Base-by-base conservation (phyloP, 768 basidiomycete genomes). In the Amanita polypyramis region DNA sequence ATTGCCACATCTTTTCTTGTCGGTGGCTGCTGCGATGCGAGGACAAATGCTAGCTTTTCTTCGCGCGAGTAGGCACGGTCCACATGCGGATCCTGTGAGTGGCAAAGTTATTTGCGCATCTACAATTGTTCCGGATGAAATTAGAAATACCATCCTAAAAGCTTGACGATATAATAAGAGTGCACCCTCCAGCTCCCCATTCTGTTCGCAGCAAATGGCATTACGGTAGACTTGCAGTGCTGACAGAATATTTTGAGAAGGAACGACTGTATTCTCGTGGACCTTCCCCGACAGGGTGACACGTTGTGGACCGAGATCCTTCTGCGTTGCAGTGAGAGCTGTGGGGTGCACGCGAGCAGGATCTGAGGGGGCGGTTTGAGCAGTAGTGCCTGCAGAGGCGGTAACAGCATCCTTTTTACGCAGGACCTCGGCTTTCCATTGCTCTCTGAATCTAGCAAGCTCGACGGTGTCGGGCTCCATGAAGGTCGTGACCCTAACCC, bases 161-260 rank as follows among this genome's bases (percentile, higher is more conserved):
- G 88, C 88, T 52, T 78, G 76, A 8, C 88, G 79, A 57, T 95
- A 96, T 6, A 91, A 64, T 20, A 63, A 58, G 8, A 92, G 63
- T 9, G 92, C 92, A 29, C 83, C 77, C 53, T 92, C 85, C 42
- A 90, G 68, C 51, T 84, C 68, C 33, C 89, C 79, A 37, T 65
- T 66, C 58, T 88, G 84, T 61, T 96, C 92, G 39, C 75, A 70
- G 33, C 77, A 70, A 25, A 91, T 73, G 7, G 92, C 92, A 15
- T 65, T 70, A 23, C 74, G 65, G 61, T 95, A 96, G 10, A 81
- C 55, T 7, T 74, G 73, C 38, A 90, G 65, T 4, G 88, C 87
- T 40, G 60, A 65, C 36, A 60, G 57, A 23, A 77, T 65, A 15
- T 37, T 56, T 7, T 59, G 62, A 29, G 69, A 68, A 44, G 47